These are phyloP conservation scores for Dryadomyces quercus-mongolicae DNA, from an alignment of 2,329 filamentous ascomycete genomes.

Conservation along the genomic window DNA sequence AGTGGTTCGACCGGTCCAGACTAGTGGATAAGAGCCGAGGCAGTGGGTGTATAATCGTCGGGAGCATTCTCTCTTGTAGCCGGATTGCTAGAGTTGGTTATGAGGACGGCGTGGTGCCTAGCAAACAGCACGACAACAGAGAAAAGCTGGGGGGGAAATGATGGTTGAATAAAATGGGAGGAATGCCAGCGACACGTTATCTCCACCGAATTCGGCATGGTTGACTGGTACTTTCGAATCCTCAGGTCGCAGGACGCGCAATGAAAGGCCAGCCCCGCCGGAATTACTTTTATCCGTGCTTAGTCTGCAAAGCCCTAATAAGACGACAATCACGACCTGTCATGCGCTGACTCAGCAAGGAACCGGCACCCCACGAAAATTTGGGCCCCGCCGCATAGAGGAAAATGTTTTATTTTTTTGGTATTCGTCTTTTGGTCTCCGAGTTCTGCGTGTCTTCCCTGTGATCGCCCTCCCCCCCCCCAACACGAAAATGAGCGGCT, in stretches of 20 bases:
- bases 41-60: background rate
- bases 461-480: too few relatives aligned
- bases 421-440: background rate
- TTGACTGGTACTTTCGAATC: too few relatives aligned
- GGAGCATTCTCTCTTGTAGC: background rate
- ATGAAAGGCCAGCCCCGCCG: background rate
- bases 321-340: too few relatives aligned
- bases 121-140: too few relatives aligned
- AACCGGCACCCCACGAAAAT: constrained; percentile 6
- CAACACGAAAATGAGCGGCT: constrained; percentile 39
- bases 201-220: background rate
- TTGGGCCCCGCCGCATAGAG: constrained; percentile 1
- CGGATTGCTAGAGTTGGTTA: too few relatives aligned
- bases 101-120: too few relatives aligned
- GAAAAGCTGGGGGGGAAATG: too few relatives aligned
- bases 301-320: constrained; percentile 1
- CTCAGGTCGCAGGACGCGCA: too few relatives aligned
- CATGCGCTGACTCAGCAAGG: constrained; percentile 1
- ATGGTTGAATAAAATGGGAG: background rate
- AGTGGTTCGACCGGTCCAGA: background rate
- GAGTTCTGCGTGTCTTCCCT: background rate
- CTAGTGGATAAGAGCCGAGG: background rate
- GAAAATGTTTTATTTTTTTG: constrained; percentile 1
- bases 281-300: background rate
- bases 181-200: background rate